Conservation (phyloP, 768 basidiomycete species). For the Paxillus ammoniavirescens region DNA sequence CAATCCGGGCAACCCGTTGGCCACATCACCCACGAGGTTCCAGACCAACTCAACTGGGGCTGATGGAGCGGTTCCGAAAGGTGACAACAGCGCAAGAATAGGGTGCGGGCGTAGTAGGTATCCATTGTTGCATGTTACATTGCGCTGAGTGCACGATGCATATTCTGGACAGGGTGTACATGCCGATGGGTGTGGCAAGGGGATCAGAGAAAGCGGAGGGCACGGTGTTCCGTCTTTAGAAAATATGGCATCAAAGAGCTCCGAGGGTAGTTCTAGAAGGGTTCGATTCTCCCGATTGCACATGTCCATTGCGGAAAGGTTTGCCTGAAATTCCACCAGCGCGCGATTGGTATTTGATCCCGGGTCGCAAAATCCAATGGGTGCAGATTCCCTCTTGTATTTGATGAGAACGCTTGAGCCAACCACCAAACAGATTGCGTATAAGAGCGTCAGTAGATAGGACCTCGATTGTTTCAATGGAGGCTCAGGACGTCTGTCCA, state of each 20-base stretch:
- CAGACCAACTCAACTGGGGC: conserved; percentile 41
- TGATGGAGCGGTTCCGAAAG: conserved; percentile 38
- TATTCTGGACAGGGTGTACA: conserved; percentile 77
- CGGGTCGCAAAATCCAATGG: conserved; percentile 76
- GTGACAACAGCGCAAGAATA: conserved; percentile 45
- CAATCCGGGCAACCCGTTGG: conserved; percentile 72
- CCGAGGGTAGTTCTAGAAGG: conserved; percentile 36
- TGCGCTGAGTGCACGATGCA: conserved; percentile 56
- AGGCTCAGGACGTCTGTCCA: conserved; percentile 8
- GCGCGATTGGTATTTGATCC: conserved; percentile 57
- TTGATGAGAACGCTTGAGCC: conserved; percentile 36
- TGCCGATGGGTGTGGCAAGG: conserved; percentile 53
- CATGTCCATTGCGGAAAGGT: conserved; percentile 45
- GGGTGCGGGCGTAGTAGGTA: conserved; percentile 66
- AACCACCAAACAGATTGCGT: conserved; percentile 34
- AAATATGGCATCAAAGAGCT: conserved; percentile 24
- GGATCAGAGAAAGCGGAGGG: conserved; percentile 52
- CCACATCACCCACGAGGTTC: conserved; percentile 43
- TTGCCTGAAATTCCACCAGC: conserved; percentile 47
- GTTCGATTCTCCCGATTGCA: conserved; percentile 60
- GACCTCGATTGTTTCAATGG: conserved; percentile 19
- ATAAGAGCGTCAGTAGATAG: conserved; percentile 43
- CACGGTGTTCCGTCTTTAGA: conserved; percentile 41
- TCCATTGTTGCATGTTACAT: conserved; percentile 64
- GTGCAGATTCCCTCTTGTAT: conserved; percentile 66